Evolutionary conservation across 2,329 filamentous ascomycete genomes (phyloP), one percentile per base, ranked within the genome.

Genomic region (Lithohypha guttulata): DNA sequence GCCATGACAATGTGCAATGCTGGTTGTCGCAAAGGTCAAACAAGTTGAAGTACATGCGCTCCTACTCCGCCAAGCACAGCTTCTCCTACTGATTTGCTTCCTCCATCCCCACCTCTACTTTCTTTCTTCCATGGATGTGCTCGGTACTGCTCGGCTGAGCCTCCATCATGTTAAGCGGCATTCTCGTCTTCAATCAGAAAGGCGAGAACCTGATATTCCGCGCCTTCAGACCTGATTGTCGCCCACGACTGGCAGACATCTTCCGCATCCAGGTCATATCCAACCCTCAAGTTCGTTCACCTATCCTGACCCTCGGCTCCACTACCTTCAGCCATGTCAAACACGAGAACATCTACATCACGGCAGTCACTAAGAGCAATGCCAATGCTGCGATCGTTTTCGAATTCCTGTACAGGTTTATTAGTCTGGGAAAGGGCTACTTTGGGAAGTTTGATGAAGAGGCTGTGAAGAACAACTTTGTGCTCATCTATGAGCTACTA

Each of bases 241-340:
- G 93, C 42, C 91, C 91, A 40, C 85, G 91, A 38, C 82, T 98
- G 49, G 91, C 91, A 66, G 91, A 98, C 60, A 89, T 98, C 67
- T 98, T 98, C 66, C 87, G 91, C 63, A 98, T 98, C 62, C 91
- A 98, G 60, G 89, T 98, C 66, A 96, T 98, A 61, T 94, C 86
- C 54, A 98, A 98, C 61, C 81, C 91, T 38, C 86, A 95, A 62
- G 91, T 98, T 44, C 85, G 93, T 51, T 96, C 91, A 51, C 91
- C 91, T 43, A 96, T 98, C 64, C 72, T 98, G 54, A 98, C 91
- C 3, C 77, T 98, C 42, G 91, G 93, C 49, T 94, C 85, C 60
- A 98, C 91, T 41, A 98, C 93, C 32, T 98, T 98, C 64, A 94
- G 86, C 70, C 91, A 98, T 78, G 89, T 98, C 65, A 95, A 94